phyloP scores from a whole-genome alignment of 805 yeast species.

The Candida manassasensis region DNA sequence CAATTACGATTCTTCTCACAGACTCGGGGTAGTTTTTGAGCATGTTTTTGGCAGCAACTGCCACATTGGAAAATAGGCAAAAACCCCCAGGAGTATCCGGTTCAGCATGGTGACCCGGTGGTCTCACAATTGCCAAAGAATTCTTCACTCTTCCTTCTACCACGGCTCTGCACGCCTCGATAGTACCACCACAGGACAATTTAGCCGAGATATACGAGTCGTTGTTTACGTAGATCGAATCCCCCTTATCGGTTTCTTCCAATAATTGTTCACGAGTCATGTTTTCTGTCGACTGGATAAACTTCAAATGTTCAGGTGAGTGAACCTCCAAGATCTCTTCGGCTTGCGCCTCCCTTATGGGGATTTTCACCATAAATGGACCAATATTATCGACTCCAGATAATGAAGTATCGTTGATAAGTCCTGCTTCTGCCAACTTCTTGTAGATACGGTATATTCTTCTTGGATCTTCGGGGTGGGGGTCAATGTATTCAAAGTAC shows the following conservation, averaged over 20 bases:
- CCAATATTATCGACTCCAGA: constrained; percentile 76
- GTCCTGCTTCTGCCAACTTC: constrained; percentile 89
- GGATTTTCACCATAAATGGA: constrained; percentile 80
- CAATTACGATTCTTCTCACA: constrained; percentile 72
- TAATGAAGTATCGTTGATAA: constrained; percentile 73
- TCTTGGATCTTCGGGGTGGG: constrained; percentile 98
- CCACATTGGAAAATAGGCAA: constrained; percentile 92
- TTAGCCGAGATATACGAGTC: constrained; percentile 85
- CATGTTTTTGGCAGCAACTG: constrained; percentile 89
- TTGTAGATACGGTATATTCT: constrained; percentile 92
- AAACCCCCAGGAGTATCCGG: constrained; percentile 97
- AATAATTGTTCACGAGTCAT: constrained; percentile 76
- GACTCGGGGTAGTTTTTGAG: constrained; percentile 81
- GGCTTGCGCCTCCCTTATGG: constrained; percentile 81
- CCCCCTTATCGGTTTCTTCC: constrained; percentile 85
- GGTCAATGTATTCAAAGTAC: constrained; percentile 90
- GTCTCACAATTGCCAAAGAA: constrained; percentile 90
- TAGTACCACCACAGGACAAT: constrained; percentile 93
- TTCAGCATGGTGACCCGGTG: constrained; percentile 99
- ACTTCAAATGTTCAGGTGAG: constrained; percentile 71
- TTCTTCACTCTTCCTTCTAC: constrained; percentile 90
- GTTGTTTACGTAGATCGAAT: constrained; percentile 90
- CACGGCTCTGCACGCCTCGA: constrained; percentile 93
- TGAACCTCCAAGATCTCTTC: constrained; percentile 89
- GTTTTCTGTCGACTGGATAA: constrained; percentile 65